Percentiles rank a stretch among this genome's conserved stretches.
Conservation (phyloP, 108 stramenopile species). For the Cafeteria roenbergensis region DNA sequence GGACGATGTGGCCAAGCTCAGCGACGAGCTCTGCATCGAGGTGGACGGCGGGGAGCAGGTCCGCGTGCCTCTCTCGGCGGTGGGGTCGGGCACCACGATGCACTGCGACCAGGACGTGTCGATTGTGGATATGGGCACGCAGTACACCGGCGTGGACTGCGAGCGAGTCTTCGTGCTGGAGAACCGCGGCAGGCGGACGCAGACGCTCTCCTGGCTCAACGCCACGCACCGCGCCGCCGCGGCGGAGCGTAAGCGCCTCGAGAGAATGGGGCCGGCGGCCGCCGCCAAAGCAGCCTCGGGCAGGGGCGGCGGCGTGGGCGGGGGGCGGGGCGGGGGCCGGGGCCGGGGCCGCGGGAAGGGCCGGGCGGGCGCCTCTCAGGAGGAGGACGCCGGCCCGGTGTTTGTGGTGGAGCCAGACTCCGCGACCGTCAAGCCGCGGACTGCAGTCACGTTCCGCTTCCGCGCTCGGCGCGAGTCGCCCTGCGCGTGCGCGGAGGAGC, state of each 20-base stretch:
- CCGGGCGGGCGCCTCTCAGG: background rate
- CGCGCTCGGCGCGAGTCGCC: conserved; percentile 20
- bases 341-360: background rate
- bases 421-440: conserved; percentile 41
- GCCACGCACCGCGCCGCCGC: conserved; percentile 26
- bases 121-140: conserved; percentile 35
- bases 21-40: conserved; percentile 45
- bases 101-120: conserved; percentile 31
- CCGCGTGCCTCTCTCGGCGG: conserved; percentile 25
- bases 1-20: conserved; percentile 40
- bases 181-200: conserved; percentile 49
- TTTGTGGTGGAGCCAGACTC: conserved; percentile 29
- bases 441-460: conserved; percentile 44
- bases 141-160: conserved; percentile 33
- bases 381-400: conserved; percentile 10
- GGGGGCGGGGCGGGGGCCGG: background rate
- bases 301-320: conserved; percentile 11
- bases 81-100: conserved; percentile 48
- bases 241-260: conserved; percentile 19
- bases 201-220: conserved; percentile 43
- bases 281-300: conserved; percentile 29
- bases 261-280: conserved; percentile 14
- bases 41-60: conserved; percentile 41
- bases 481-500: conserved; percentile 22
- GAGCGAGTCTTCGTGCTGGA: conserved; percentile 44